A percentile compares a stretch with the other conserved stretches of the same genome.
These are phyloP conservation scores for Nannochloropsis oceanica DNA, from an alignment of 108 stramenopile genomes.

Conservation along the genomic window DNA sequence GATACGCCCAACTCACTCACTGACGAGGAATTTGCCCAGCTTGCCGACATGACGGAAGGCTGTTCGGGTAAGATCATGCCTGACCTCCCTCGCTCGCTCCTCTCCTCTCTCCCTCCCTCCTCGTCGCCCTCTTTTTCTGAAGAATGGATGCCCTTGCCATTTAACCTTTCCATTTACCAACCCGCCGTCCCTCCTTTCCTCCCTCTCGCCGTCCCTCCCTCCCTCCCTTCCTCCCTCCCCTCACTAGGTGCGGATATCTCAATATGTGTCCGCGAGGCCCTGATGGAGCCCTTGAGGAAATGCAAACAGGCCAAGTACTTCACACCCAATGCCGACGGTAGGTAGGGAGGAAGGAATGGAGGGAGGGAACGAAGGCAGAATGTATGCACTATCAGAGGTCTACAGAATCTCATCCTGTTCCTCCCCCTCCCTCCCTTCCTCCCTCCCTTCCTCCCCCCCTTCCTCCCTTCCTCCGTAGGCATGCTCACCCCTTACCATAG, in stretches of 20 bases:
- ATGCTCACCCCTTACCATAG: neutral
- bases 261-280: constrained; percentile 86
- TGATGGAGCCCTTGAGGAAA: constrained; percentile 85
- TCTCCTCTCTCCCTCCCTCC: neutral
- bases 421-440: too few relatives aligned
- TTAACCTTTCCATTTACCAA: neutral
- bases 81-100: neutral
- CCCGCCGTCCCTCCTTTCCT: neutral
- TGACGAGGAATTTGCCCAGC: constrained; percentile 58
- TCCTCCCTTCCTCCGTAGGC: too few relatives aligned
- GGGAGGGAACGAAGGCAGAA: too few relatives aligned
- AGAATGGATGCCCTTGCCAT: neutral
- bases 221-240: neutral
- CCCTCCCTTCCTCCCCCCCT: too few relatives aligned
- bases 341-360: too few relatives aligned
- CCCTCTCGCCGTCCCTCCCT: neutral
- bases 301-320: constrained; percentile 90
- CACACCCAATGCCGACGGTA: too few relatives aligned
- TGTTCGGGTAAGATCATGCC: too few relatives aligned
- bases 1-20: constrained; percentile 69
- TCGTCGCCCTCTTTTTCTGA: constrained; percentile 26
- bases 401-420: too few relatives aligned
- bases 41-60: constrained; percentile 66
- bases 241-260: constrained; percentile 69
- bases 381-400: too few relatives aligned